phyloP scores from a whole-genome alignment of 2,329 filamentous ascomycete genomes.

The Ophiostoma sp. region DNA sequence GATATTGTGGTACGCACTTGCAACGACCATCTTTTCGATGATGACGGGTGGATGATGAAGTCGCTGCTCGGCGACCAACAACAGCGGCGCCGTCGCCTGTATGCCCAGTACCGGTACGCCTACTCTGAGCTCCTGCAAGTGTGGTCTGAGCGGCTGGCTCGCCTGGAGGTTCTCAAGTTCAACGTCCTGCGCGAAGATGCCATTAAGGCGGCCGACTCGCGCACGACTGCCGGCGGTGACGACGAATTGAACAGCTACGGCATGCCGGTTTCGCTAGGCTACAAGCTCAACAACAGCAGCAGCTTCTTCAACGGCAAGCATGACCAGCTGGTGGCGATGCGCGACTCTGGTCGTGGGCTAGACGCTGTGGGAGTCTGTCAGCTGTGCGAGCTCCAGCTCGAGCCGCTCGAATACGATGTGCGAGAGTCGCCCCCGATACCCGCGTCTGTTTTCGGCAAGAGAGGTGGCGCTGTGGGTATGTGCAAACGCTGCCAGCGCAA shows the following conservation, averaged over 20 bases:
- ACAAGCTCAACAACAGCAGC: slow-evolving; percentile 33
- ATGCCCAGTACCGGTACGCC: slow-evolving; percentile 56
- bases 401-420: slow-evolving; percentile 47
- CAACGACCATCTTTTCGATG: slow-evolving; percentile 61
- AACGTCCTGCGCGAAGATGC: slow-evolving; percentile 53
- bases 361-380: slow-evolving; percentile 60
- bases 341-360: slow-evolving; percentile 51
- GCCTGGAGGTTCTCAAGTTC: slow-evolving; percentile 64
- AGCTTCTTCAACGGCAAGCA: slow-evolving; percentile 38
- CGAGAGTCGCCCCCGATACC: slow-evolving; percentile 35
- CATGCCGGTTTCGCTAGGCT: neutral
- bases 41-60: slow-evolving; percentile 59
- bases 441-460: slow-evolving; percentile 26
- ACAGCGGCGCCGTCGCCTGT: slow-evolving; percentile 40
- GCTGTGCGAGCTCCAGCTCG: slow-evolving; percentile 56
- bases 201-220: slow-evolving; percentile 23
- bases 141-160: slow-evolving; percentile 57
- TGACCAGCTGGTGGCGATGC: slow-evolving; percentile 46
- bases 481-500: slow-evolving; percentile 48
- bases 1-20: slow-evolving; percentile 50
- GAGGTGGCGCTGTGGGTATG: slow-evolving; percentile 40
- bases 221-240: neutral
- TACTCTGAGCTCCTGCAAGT: slow-evolving; percentile 65
- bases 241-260: slow-evolving; percentile 31
- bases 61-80: slow-evolving; percentile 47